Percentiles rank a stretch among this genome's conserved stretches.
Conservation (phyloP, 1,284 basidiomycete genomes). For the Rhodotorula sp. region DNA sequence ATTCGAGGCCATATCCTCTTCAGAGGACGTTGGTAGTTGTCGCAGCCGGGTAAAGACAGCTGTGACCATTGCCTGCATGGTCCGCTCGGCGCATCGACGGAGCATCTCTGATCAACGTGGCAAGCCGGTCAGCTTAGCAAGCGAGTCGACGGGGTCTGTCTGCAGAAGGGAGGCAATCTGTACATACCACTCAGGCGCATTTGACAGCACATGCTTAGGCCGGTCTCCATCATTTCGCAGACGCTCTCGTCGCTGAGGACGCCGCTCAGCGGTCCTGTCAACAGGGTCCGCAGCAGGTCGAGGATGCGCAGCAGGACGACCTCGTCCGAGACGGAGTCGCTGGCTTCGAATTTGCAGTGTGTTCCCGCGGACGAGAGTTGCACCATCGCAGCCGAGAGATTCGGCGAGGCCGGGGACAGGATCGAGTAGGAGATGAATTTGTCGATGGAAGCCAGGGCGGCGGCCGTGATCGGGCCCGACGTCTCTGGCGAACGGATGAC, state of each 20-base stretch:
- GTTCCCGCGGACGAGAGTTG: slow-evolving; percentile 87
- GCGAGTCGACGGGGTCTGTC: background rate
- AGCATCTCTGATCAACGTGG: slow-evolving; percentile 65
- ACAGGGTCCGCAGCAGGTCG: slow-evolving; percentile 81
- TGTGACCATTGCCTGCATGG: slow-evolving; percentile 83
- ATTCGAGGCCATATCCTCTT: slow-evolving; percentile 9
- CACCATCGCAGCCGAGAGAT: slow-evolving; percentile 60
- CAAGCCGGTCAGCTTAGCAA: slow-evolving; percentile 4
- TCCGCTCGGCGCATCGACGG: slow-evolving; percentile 88
- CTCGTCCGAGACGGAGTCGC: slow-evolving; percentile 92
- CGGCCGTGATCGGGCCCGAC: slow-evolving; percentile 52
- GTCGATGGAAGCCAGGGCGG: slow-evolving; percentile 51
- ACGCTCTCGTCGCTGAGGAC: slow-evolving; percentile 87
- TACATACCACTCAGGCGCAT: slow-evolving; percentile 85
- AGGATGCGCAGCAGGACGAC: slow-evolving; percentile 90
- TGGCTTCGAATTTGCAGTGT: slow-evolving; percentile 97
- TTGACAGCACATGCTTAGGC: slow-evolving; percentile 94
- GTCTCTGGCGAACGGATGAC: slow-evolving; percentile 73
- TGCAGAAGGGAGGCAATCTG: background rate
- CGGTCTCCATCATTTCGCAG: slow-evolving; percentile 98
- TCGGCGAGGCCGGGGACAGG: slow-evolving; percentile 46
- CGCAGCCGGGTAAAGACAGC: slow-evolving; percentile 72
- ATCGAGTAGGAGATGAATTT: slow-evolving; percentile 51
- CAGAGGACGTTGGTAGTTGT: slow-evolving; percentile 11
- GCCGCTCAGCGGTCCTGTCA: slow-evolving; percentile 66